Evolutionary conservation across 345 rosid genomes (phyloP).

Genomic region (Litchi chinensis): DNA sequence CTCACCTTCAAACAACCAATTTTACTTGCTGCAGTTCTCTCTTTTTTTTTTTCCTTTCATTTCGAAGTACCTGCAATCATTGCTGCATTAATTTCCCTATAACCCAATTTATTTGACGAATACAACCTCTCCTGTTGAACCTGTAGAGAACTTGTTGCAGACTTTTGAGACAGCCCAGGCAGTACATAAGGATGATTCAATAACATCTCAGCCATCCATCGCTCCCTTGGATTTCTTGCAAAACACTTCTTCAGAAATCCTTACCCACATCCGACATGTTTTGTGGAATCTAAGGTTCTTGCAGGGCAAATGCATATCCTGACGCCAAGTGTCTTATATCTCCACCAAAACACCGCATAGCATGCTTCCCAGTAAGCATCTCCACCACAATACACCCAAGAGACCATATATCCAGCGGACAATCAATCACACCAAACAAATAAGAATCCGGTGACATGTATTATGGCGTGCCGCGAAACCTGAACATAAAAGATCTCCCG

Average conservation of each 20-base stretch:
- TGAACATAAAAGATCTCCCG: neutral
- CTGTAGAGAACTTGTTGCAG: too few relatives aligned
- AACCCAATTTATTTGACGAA: too few relatives aligned
- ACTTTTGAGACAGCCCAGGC: too few relatives aligned
- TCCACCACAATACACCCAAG: slow-evolving; percentile 40
- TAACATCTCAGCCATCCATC: slow-evolving; percentile 46
- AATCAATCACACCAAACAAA: slow-evolving; percentile 25
- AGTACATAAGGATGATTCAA: slow-evolving; percentile 30
- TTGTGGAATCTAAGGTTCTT: slow-evolving; percentile 31
- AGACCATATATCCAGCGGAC: slow-evolving; percentile 41
- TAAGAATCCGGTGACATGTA: slow-evolving; percentile 44
- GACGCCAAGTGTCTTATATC: slow-evolving; percentile 15
- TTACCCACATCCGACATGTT: slow-evolving; percentile 28
- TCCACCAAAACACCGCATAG: slow-evolving; percentile 24
- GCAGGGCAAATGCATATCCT: slow-evolving; percentile 25
- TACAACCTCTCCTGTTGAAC: too few relatives aligned
- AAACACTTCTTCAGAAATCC: slow-evolving; percentile 41
- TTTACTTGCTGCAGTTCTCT: too few relatives aligned
- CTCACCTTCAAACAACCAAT: too few relatives aligned
- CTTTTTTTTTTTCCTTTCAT: too few relatives aligned
- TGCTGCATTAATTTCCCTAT: too few relatives aligned
- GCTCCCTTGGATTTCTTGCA: slow-evolving; percentile 23
- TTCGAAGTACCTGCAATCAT: too few relatives aligned
- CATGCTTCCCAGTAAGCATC: slow-evolving; percentile 40
- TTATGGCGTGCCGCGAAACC: slow-evolving; percentile 42